Evolutionary conservation across 352 stramenopile genomes (phyloP).

Genomic region (Phytophthora meadii): DNA sequence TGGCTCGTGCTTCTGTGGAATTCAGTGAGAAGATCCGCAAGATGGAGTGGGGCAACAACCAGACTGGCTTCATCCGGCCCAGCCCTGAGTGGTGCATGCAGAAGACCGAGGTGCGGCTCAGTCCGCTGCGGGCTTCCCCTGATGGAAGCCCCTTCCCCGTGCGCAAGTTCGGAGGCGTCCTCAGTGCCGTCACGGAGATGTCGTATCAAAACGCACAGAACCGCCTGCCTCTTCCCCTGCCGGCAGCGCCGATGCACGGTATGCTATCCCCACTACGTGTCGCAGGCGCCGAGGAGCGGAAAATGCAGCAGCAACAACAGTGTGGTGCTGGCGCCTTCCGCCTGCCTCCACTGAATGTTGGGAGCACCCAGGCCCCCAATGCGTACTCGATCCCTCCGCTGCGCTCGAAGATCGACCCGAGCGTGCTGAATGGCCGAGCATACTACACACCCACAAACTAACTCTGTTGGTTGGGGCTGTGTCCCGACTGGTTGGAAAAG

Average conservation of each 20-base stretch:
- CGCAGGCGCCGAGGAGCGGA: conserved; percentile 42
- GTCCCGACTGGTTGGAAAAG: conserved; percentile 6
- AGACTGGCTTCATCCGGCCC: conserved; percentile 28
- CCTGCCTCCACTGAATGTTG: conserved; percentile 70
- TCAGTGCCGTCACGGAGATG: conserved; percentile 55
- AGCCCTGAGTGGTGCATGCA: conserved; percentile 65
- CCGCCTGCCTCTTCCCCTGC: conserved; percentile 36
- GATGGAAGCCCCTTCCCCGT: conserved; percentile 36
- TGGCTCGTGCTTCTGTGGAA: conserved; percentile 25
- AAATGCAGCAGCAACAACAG: conserved; percentile 37
- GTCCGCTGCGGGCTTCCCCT: conserved; percentile 49
- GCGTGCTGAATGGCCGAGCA: conserved; percentile 51
- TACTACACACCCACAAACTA: conserved; percentile 68
- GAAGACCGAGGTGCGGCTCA: conserved; percentile 70
- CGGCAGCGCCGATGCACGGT: conserved; percentile 29
- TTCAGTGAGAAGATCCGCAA: conserved; percentile 46
- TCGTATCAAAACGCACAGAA: conserved; percentile 66
- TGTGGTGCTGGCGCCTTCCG: conserved; percentile 40
- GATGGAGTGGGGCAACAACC: conserved; percentile 41
- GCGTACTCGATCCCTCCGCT: conserved; percentile 76
- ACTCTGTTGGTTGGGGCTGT: background rate
- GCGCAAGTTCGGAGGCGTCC: conserved; percentile 49
- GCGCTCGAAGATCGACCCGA: conserved; percentile 81
- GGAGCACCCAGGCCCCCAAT: conserved; percentile 35
- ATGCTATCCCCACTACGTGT: conserved; percentile 40